Evolutionary conservation across 1,284 basidiomycete genomes (phyloP), one percentile per base, ranked within the genome.

Genomic region (Hypsizygus ulmarius): DNA sequence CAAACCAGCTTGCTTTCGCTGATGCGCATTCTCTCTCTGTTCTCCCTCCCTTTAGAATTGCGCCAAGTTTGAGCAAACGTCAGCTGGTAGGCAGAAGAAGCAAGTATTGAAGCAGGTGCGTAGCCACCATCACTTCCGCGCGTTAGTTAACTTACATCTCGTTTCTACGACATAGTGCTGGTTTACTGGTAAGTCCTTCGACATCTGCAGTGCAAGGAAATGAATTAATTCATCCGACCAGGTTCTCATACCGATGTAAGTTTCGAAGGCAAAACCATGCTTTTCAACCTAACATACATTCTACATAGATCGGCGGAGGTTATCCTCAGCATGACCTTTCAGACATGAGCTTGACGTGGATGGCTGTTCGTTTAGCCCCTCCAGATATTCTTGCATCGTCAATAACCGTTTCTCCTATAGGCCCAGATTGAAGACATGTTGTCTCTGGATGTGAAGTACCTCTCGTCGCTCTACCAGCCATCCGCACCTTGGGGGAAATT

Each of bases 321-420:
- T 87, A 79, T 64, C 60, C 71, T 25, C 70, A 78, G 36, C 85
- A 85, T 59, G 85, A 87, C 55, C 61, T 87, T n/a, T 72, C 84
- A 0, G 82, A 87, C 57, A 40, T 87, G 29, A 74, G 81, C 4
- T 65, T 87, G 34, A 69, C 69, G 35, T 87, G 85, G 85, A 85
- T 88, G 81, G 73, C 73, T 43, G 82, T 84, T 55, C 35, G 76
- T 62, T 45, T 34, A 11, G 2, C 11, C 21, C 44, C 34, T 41
- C 32, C 41, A 15, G 14, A 10, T 34, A 28, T 18, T 7, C 6
- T 14, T 36, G 29, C 3, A 2, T 10, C 14, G 15, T 2, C 27
- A 10, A 43, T 27, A 14, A 7, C 29, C 36, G 16, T 18, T 14
- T 36, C 14, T 44, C 11, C 19, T 27, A 27, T 48, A 84, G 81